These are phyloP conservation scores for Alternaria sp. DNA, from an alignment of 2,329 filamentous ascomycete genomes.

Conservation along the genomic window DNA sequence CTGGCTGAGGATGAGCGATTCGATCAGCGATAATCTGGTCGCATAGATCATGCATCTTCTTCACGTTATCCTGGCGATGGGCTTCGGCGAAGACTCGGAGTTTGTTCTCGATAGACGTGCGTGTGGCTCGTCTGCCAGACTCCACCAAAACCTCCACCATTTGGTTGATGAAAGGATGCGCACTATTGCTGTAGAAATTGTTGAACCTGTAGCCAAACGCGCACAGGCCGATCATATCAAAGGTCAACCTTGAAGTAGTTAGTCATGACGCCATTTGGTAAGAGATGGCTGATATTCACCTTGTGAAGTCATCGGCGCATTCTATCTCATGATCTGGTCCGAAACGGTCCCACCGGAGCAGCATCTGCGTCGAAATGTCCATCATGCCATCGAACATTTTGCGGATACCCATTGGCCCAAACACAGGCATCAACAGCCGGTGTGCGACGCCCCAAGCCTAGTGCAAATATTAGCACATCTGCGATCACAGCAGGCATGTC, in stretches of 20 bases:
- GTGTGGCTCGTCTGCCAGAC: constrained; percentile 4
- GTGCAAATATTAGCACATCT: neutral
- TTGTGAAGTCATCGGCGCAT: constrained; percentile 10
- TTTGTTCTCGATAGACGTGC: constrained; percentile 8
- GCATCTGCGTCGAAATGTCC: constrained; percentile 8
- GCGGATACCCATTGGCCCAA: constrained; percentile 11
- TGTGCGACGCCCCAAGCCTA: constrained; percentile 9
- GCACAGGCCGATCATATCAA: constrained; percentile 11
- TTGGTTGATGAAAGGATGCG: constrained; percentile 8
- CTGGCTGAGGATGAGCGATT: constrained; percentile 8
- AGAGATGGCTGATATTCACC: neutral
- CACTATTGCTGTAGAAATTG: constrained; percentile 8
- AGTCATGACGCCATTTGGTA: neutral
- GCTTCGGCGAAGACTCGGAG: constrained; percentile 10
- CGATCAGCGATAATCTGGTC: constrained; percentile 8
- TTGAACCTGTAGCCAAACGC: constrained; percentile 15
- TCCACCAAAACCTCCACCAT: constrained; percentile 12
- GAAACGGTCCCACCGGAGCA: constrained; percentile 11
- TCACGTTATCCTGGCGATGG: constrained; percentile 9
- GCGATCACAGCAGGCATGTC: neutral
- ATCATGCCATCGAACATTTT: constrained; percentile 14
- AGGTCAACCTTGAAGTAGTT: neutral
- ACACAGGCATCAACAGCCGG: constrained; percentile 8
- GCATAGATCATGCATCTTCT: constrained; percentile 12
- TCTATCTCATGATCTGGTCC: constrained; percentile 8